Evolutionary conservation across 495 filamentous ascomycete genomes (phyloP).

Genomic region (Aspergillus nidulans): DNA sequence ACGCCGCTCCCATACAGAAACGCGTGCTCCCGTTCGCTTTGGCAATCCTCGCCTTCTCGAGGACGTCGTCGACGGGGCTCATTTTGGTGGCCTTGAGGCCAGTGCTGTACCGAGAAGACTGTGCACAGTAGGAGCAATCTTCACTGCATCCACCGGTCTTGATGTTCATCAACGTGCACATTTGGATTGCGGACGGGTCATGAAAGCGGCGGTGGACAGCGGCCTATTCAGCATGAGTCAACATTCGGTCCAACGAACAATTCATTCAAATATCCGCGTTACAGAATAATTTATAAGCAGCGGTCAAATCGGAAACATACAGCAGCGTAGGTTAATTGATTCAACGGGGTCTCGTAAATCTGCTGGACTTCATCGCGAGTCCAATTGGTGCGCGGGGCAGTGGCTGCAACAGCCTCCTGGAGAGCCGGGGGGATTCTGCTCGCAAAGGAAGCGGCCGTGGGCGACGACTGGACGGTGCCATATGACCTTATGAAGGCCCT

Average conservation of each 20-base stretch:
- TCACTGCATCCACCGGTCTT: conserved; percentile 88
- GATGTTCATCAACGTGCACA: conserved; percentile 92
- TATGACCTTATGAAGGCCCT: conserved; percentile 34
- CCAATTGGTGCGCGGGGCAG: conserved; percentile 63
- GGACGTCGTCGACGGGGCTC: conserved; percentile 70
- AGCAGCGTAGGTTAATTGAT: conserved; percentile 68
- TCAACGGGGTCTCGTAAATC: conserved; percentile 73
- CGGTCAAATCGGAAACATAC: conserved; percentile 43
- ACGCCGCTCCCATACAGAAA: conserved; percentile 90
- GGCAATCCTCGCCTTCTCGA: conserved; percentile 68
- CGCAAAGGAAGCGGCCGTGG: conserved; percentile 28
- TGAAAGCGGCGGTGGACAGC: conserved; percentile 77
- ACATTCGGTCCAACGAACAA: neutral
- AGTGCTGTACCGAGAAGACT: conserved; percentile 74
- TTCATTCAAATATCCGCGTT: neutral
- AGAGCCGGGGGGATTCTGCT: conserved; percentile 36
- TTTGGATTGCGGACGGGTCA: conserved; percentile 71
- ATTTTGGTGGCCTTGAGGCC: conserved; percentile 75
- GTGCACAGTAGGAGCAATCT: conserved; percentile 86
- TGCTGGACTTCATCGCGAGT: conserved; percentile 69
- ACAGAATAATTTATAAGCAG: neutral
- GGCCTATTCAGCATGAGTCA: conserved; percentile 40
- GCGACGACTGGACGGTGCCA: conserved; percentile 41
- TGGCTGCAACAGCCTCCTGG: conserved; percentile 53
- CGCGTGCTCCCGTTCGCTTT: conserved; percentile 75